These are phyloP conservation scores for Aureobasidium vineae DNA, from an alignment of 2,329 filamentous ascomycete species.

Conservation along the genomic window DNA sequence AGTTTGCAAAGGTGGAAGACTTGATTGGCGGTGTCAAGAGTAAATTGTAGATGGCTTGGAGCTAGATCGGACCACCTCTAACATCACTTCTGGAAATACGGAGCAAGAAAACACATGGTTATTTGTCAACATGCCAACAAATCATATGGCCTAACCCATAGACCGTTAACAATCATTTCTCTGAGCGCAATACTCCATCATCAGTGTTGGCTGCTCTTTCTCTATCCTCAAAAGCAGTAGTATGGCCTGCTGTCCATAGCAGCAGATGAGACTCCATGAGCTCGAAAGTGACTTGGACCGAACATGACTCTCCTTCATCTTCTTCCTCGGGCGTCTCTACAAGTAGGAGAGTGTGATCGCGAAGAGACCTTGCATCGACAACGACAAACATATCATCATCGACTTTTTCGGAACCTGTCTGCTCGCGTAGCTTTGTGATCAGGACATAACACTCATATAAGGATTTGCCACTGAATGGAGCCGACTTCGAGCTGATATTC, in stretches of 20 bases:
- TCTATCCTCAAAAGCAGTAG: background rate
- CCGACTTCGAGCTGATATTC: background rate
- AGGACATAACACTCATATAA: background rate
- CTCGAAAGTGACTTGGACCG: background rate
- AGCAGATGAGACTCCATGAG: background rate
- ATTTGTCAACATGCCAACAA: no score
- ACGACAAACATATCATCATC: background rate
- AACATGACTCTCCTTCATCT: background rate
- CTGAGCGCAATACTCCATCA: background rate
- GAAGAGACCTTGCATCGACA: background rate
- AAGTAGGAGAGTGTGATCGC: background rate
- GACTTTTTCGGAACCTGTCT: background rate
- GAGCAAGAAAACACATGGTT: no score
- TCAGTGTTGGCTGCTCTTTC: background rate
- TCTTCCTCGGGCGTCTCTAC: background rate
- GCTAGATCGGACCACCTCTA: no score
- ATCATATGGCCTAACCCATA: no score
- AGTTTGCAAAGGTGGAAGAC: conserved; percentile 70
- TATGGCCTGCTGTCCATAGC: background rate
- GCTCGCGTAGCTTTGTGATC: background rate
- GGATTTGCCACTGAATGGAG: background rate
- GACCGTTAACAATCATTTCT: no score
- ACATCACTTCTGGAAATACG: no score
- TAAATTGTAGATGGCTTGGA: conserved; percentile 45
- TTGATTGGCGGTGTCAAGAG: conserved; percentile 47